Evolutionary conservation across 2,329 filamentous ascomycete genomes (phyloP).

Genomic region (Xylaria sp.): DNA sequence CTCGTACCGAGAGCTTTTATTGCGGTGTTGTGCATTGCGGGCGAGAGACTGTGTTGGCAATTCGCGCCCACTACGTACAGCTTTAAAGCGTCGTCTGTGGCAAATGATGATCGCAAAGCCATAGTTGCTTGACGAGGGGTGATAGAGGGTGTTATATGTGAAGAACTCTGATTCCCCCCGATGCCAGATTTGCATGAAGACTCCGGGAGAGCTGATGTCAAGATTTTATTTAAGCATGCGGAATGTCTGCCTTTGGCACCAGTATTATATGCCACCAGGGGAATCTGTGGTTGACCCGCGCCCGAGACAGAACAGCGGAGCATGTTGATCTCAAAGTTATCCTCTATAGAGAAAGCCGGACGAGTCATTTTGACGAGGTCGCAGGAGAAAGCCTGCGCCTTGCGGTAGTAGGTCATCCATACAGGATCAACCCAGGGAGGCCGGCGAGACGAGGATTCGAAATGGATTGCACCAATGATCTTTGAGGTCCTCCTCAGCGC

Average conservation of each 20-base stretch:
- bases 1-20: slow-evolving; percentile 74
- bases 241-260: slow-evolving; percentile 71
- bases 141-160: slow-evolving; percentile 54
- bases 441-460: slow-evolving; percentile 49
- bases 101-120: slow-evolving; percentile 72
- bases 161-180: slow-evolving; percentile 35
- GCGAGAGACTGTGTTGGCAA: slow-evolving; percentile 77
- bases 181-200: slow-evolving; percentile 41
- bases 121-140: slow-evolving; percentile 72
- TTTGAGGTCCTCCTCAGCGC: slow-evolving; percentile 64
- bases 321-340: slow-evolving; percentile 69
- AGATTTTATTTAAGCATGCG: slow-evolving; percentile 71
- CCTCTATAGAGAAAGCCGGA: slow-evolving; percentile 64
- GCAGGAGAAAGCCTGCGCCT: slow-evolving; percentile 66
- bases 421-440: slow-evolving; percentile 66
- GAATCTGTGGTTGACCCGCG: slow-evolving; percentile 56
- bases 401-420: slow-evolving; percentile 67
- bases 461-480: slow-evolving; percentile 67
- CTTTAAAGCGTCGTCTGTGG: slow-evolving; percentile 71
- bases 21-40: slow-evolving; percentile 80
- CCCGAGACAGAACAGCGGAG: slow-evolving; percentile 62
- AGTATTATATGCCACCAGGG: slow-evolving; percentile 72
- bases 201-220: slow-evolving; percentile 69
- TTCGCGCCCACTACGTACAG: slow-evolving; percentile 80
- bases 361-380: slow-evolving; percentile 70